These are phyloP conservation scores for Corymbia citriodora DNA, from an alignment of 441 rosid genomes.

Conservation along the genomic window DNA sequence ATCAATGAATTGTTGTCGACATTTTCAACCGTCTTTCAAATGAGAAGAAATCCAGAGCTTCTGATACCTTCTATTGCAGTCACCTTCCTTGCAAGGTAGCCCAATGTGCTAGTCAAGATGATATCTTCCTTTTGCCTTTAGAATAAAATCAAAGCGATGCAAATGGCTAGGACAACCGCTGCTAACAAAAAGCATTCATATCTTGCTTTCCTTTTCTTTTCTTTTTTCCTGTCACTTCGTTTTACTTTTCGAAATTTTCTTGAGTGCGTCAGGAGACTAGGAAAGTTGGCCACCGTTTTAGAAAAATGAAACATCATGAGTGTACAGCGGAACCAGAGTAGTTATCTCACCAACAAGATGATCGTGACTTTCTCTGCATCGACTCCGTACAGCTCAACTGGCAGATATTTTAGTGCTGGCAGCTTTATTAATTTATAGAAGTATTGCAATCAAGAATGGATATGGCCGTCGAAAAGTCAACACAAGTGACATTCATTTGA, in stretches of 20 bases:
- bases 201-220: background rate
- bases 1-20: background rate
- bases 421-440: background rate
- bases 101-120: background rate
- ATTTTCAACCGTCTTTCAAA: background rate
- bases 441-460: background rate
- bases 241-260: background rate
- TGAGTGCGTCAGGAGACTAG: background rate
- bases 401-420: background rate
- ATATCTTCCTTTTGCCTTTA: background rate
- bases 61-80: background rate
- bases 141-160: background rate
- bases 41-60: background rate
- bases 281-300: background rate
- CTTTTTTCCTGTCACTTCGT: background rate
- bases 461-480: background rate
- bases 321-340: background rate
- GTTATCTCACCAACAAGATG: background rate
- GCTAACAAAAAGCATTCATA: background rate
- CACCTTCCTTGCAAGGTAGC: background rate
- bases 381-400: background rate
- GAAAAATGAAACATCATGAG: background rate
- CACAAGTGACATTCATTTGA: background rate
- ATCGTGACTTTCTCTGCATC: background rate
- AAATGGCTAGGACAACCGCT: background rate